Conservation (phyloP, 164 flowering plant genomes). For the Berberis vulgaris region DNA sequence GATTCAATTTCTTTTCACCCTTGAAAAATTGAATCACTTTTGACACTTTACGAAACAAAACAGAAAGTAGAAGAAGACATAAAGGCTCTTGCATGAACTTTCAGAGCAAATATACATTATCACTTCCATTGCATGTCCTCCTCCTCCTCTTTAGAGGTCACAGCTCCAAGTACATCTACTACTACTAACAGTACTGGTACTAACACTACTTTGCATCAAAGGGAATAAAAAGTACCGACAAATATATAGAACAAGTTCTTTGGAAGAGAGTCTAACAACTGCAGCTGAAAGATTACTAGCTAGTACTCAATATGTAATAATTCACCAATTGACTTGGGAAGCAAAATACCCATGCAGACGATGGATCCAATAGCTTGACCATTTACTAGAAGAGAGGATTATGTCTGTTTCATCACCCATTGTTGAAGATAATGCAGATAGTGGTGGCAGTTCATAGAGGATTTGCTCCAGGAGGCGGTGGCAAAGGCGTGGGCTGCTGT, state of each 20-base stretch:
- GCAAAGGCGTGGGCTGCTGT: constrained; percentile 14
- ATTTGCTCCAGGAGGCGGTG: constrained; percentile 15
- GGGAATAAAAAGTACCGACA: background rate
- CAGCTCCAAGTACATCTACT: constrained; percentile 3
- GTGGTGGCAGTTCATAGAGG: background rate
- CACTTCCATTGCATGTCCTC: too few species aligned
- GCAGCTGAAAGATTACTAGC: background rate
- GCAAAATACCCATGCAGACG: background rate
- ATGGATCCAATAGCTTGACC: background rate
- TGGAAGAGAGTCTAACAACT: background rate
- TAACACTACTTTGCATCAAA: constrained; percentile 7
- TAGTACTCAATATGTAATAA: background rate
- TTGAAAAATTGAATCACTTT: too few species aligned
- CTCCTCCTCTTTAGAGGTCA: too few species aligned
- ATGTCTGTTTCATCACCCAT: background rate
- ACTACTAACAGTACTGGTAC: background rate
- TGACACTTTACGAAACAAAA: too few species aligned
- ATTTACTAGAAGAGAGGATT: background rate
- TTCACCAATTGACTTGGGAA: background rate
- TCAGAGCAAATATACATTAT: too few species aligned
- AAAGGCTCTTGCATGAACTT: too few species aligned
- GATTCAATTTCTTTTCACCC: too few species aligned
- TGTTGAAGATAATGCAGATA: too few species aligned
- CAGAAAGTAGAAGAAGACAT: too few species aligned
- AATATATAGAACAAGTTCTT: background rate